These are phyloP conservation scores for Flagelloscypha sp. DNA, from an alignment of 768 basidiomycete species.

Conservation along the genomic window DNA sequence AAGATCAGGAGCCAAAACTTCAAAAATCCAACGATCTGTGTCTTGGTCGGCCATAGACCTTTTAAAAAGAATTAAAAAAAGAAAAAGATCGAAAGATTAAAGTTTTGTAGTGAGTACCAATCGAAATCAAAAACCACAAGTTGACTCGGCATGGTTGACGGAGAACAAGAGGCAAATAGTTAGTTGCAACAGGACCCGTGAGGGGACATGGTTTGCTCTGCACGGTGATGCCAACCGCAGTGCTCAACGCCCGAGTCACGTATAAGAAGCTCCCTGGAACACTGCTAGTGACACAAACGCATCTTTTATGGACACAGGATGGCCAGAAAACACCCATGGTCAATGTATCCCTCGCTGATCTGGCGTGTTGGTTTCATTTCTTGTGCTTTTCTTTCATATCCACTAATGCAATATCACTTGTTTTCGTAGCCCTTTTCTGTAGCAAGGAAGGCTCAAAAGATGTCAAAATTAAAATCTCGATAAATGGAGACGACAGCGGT, in stretches of 20 bases:
- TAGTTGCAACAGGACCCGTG: constrained; percentile 7
- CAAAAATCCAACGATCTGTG: constrained; percentile 88
- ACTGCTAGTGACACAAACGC: constrained; percentile 64
- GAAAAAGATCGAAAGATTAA: constrained; percentile 1
- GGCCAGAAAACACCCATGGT: constrained; percentile 58
- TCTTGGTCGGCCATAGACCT: constrained; percentile 96
- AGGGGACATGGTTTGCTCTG: constrained; percentile 7
- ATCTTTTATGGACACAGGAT: constrained; percentile 76
- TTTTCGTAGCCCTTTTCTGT: constrained; percentile 62
- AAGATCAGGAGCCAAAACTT: constrained; percentile 78
- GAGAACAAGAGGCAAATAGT: constrained; percentile 6
- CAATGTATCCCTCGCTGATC: constrained; percentile 51
- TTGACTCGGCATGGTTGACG: constrained; percentile 35
- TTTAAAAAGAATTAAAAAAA: not conserved
- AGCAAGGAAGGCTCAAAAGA: constrained; percentile 79
- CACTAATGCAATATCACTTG: too few relatives aligned
- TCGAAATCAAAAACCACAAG: constrained; percentile 96
- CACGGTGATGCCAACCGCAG: constrained; percentile 49
- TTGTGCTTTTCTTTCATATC: constrained; percentile 9
- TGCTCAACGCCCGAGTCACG: constrained; percentile 67
- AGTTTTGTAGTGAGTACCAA: constrained; percentile 47
- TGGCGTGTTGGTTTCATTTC: constrained; percentile 43
- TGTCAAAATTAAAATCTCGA: constrained; percentile 67
- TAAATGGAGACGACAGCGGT: constrained; percentile 60
- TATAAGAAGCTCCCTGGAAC: constrained; percentile 79